Conservation (phyloP, 2,329 filamentous ascomycete genomes). For the Pseudogymnoascus sp. region DNA sequence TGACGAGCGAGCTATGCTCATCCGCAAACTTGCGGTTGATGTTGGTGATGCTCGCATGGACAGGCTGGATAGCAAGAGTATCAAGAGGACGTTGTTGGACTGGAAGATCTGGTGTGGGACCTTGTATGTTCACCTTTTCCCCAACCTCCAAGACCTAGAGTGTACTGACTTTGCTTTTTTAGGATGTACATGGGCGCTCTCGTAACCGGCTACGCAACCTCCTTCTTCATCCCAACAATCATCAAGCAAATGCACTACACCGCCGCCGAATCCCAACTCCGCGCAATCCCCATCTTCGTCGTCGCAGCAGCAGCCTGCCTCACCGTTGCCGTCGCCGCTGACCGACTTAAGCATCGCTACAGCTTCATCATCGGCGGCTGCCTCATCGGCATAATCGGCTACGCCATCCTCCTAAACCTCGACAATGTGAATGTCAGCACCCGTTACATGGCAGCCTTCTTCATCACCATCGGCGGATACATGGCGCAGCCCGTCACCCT, state of each 20-base stretch:
- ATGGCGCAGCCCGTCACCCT: conserved; percentile 30
- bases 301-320: conserved; percentile 27
- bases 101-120: conserved; percentile 33
- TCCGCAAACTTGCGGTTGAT: conserved; percentile 26
- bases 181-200: conserved; percentile 25
- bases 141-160: not conserved
- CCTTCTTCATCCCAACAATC: conserved; percentile 36
- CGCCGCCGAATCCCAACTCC: conserved; percentile 29
- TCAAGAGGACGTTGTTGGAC: conserved; percentile 27
- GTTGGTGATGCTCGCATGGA: conserved; percentile 26
- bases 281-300: conserved; percentile 32
- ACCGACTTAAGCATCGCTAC: conserved; percentile 28
- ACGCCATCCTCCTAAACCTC: conserved; percentile 28
- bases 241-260: conserved; percentile 31
- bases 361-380: conserved; percentile 28
- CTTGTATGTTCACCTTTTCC: not conserved
- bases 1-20: conserved; percentile 31
- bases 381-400: conserved; percentile 26
- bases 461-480: conserved; percentile 30
- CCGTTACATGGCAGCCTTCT: conserved; percentile 32
- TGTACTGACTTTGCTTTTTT: not conserved
- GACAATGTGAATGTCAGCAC: conserved; percentile 37
- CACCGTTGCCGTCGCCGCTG: conserved; percentile 27
- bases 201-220: conserved; percentile 27
- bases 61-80: conserved; percentile 19